Base-by-base conservation (phyloP, 108 stramenopile species). In the Skeletonema menzelii region DNA sequence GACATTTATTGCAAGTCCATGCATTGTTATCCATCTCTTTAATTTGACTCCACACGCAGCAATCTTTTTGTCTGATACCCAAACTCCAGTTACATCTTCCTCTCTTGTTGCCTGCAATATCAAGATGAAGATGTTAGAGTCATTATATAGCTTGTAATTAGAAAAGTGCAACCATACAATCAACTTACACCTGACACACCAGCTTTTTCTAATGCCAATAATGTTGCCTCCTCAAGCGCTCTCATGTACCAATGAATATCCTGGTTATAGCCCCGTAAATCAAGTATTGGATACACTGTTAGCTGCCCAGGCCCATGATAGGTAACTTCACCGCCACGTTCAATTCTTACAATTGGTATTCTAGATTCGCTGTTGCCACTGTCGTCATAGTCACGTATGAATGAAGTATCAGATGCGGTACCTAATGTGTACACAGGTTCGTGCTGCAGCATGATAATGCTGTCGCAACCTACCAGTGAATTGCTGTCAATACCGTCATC, bases 221-320 rank as follows among this genome's bases (percentile, higher is more conserved):
- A 69, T 24, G 97, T 84, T 15, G 84, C 88, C 61, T 98, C 92
- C 68, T 99, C 98, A 44, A 99, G 65, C 8, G 93, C 91, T 14
- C 96, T 77, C 67, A 99, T 86, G 67, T 98, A 99, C 97, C 98
- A 98, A 74, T 97, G 98, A 47, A 98, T 77, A 86, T 99, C 98
- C 77, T 97, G 87, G 30, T 83, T 89, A 79, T 96, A 96, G 5
- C 83, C 67, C 49, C 91, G 70, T 65, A 99, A 87, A 76, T 97
- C 92, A 24, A 99, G 64, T 31, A 99, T 86, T 12, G 97, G 98
- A 85, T 99, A 99, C 15, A 91, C 85, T 2, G 92, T 90, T 17
- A 99, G 67, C 76, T 99, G 99, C 13, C 97, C 99, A 11, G 99
- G 99, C 10, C 99, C 97, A 80, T 99, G 99, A 63, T 92, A 99